Conservation (phyloP, 441 rosid species). For the Syzygium syzygioides region DNA sequence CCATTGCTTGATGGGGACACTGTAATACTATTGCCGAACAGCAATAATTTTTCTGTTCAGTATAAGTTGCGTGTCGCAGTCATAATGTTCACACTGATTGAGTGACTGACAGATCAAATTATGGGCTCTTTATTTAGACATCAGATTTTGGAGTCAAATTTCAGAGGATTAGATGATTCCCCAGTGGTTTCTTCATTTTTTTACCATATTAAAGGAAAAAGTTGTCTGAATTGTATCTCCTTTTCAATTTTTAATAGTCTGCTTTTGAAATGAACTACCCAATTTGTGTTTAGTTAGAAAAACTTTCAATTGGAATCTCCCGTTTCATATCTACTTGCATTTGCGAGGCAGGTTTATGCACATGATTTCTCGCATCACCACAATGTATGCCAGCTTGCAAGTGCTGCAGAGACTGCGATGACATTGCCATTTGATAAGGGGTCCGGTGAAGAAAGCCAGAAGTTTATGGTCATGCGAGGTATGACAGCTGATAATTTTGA, state of each 20-base stretch:
- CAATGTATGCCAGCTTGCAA: conserved; percentile 55
- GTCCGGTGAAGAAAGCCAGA: conserved; percentile 38
- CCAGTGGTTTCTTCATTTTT: background rate
- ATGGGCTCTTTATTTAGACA: background rate
- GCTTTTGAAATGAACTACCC: background rate
- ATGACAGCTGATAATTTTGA: conserved; percentile 85
- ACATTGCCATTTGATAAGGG: conserved; percentile 55
- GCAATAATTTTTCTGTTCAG: background rate
- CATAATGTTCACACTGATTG: background rate
- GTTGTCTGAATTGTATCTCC: background rate
- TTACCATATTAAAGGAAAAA: background rate
- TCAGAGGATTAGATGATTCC: background rate
- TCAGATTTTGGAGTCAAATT: background rate
- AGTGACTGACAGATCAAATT: background rate
- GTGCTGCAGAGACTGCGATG: conserved; percentile 25
- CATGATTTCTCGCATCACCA: conserved; percentile 26
- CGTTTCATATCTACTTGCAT: background rate
- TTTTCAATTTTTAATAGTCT: background rate
- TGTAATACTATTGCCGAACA: background rate
- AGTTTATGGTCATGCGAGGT: conserved; percentile 83
- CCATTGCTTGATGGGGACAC: background rate
- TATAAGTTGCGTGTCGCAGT: background rate
- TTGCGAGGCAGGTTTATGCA: conserved; percentile 47
- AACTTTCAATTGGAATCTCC: background rate
- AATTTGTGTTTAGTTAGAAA: background rate